These are phyloP conservation scores for Dactylellina sp. DNA, from an alignment of 2,329 filamentous ascomycete species.

Conservation along the genomic window DNA sequence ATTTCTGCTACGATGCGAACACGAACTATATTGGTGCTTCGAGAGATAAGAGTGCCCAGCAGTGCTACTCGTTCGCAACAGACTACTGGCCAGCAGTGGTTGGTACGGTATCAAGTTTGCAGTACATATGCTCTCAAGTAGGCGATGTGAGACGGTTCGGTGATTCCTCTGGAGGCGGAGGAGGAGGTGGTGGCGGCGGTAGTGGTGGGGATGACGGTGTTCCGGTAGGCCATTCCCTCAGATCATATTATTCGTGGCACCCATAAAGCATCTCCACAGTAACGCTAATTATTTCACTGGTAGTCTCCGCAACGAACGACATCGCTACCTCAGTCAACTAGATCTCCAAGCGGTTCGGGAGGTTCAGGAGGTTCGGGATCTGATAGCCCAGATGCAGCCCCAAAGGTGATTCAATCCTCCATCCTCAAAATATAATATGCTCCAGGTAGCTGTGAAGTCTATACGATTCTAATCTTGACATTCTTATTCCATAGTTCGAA, in stretches of 20 bases:
- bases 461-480: conserved; percentile 13
- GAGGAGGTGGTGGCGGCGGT: conserved; percentile 22
- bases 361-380: conserved; percentile 11
- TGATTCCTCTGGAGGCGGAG: conserved; percentile 18
- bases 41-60: conserved; percentile 37
- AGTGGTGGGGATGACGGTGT: conserved; percentile 22
- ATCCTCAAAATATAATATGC: conserved; percentile 4
- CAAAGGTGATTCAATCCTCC: conserved; percentile 44
- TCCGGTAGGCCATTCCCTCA: conserved; percentile 37
- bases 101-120: conserved; percentile 35
- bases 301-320: conserved; percentile 42
- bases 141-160: conserved; percentile 42
- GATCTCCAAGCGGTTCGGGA: background rate
- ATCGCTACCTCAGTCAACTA: conserved; percentile 18
- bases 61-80: conserved; percentile 49
- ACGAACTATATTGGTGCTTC: conserved; percentile 44
- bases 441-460: background rate
- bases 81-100: conserved; percentile 44
- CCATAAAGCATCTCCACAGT: background rate
- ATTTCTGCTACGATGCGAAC: conserved; percentile 48
- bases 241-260: too few relatives aligned
- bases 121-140: conserved; percentile 37
- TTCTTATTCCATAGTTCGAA: conserved; percentile 13
- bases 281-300: background rate
- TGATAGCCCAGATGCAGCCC: conserved; percentile 20